Evolutionary conservation across 2,329 filamentous ascomycete genomes (phyloP), one percentile per base, ranked within the genome.

Genomic region (Cytospora leucostoma): DNA sequence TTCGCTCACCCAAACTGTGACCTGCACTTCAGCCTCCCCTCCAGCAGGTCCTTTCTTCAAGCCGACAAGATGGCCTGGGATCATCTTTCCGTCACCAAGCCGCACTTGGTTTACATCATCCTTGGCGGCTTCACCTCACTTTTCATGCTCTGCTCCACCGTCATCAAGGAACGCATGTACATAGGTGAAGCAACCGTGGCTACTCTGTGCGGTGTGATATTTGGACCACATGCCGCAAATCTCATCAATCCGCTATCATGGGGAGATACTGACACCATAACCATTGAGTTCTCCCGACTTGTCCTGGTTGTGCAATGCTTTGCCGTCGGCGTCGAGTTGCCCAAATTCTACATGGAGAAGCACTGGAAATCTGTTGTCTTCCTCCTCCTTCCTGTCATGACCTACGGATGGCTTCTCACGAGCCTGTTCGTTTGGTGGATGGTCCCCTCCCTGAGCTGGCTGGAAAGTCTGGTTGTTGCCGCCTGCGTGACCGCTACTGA

Each of bases 61-160:
- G 61, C 49, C 65, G 65, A 61, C 68, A 73, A 70, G 67, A 93
- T 93, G 90, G 88, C 88, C 66, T 93, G 90, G 90, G 84, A 89
- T 55, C 89, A 93, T 70, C 83, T 94, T 59, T 88, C 88, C 66
- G 88, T 98, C 80, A 97, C 96, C 78, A 91, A 89, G 82, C 92
- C 95, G 72, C 95, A 99, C 82, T 78, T 98, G 91, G 95, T 96
- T 68, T 99, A 99, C 78, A 92, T 98, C 78, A 97, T 99, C 78
- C 82, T 99, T 62, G 95, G 95, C 72, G 95, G 94, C 75, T 99
- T 99, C 80, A 99, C 95, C 70, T 93, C 90, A 65, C 82, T 99
- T 71, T 99, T 99, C 80, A 99, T 99, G 95, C 83, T 99, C 65
- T 97, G 93, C 77, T 99, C 95, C 65, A 92, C 96, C 61, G 88